These are phyloP conservation scores for Fraxinus xanthoxyloides DNA, from an alignment of 305 asterid species.

Conservation along the genomic window DNA sequence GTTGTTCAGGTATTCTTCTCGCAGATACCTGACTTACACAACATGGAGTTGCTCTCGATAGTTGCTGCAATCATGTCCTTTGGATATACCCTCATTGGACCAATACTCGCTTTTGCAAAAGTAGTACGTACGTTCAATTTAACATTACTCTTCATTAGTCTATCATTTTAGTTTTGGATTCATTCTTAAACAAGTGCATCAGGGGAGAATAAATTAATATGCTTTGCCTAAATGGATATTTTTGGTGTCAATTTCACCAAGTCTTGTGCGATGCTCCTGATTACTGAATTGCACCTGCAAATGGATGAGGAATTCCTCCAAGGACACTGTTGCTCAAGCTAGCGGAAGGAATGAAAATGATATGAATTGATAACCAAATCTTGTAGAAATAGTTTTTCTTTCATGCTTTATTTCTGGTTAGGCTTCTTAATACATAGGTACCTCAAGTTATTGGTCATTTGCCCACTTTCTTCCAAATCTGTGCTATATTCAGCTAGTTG, in stretches of 20 bases:
- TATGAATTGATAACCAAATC: not conserved
- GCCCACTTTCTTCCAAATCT: not conserved
- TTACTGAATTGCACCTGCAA: not conserved
- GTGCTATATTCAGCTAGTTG: not conserved
- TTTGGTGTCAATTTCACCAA: not conserved
- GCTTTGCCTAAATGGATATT: not conserved
- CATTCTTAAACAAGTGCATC: not conserved
- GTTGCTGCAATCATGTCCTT: constrained; percentile 51
- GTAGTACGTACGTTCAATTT: constrained; percentile 21
- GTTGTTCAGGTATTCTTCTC: constrained; percentile 31
- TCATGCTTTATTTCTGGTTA: not conserved
- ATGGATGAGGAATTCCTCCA: not conserved
- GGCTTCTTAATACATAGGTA: not conserved
- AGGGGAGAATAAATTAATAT: not conserved
- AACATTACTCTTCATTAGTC: not conserved
- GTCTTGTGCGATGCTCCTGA: not conserved
- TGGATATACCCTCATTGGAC: constrained; percentile 40
- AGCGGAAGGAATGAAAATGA: not conserved
- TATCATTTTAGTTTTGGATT: not conserved
- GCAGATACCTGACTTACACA: constrained; percentile 44
- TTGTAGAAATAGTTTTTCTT: not conserved
- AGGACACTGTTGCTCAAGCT: not conserved
- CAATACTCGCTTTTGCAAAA: constrained; percentile 39
- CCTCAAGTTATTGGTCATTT: not conserved
- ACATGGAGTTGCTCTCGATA: constrained; percentile 46